Evolutionary conservation across 2,329 filamentous ascomycete genomes (phyloP), one percentile per base, ranked within the genome.

Genomic region (Cladobotryum protrusum): DNA sequence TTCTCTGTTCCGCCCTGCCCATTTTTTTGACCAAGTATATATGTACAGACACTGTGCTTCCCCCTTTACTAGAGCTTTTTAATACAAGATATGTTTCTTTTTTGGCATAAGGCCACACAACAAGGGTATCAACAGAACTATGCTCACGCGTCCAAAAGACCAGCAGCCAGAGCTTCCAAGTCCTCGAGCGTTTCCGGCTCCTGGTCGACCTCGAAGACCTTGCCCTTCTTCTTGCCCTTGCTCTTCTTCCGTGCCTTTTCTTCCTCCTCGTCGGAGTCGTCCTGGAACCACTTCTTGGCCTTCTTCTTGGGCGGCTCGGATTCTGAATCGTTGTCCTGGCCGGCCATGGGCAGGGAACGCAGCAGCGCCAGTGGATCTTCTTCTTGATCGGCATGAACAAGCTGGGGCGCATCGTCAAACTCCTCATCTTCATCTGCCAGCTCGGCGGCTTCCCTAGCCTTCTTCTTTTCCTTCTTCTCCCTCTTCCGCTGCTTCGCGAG

Each of bases 141-240:
- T 41, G 36, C 49, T 54, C 55, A 73, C 46, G 66, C 68, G 53
- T 80, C 79, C 63, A 95, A 67, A 66, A 93, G 68, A 3, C 85
- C 86, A 41, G 85, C 79, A 48, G 89, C 89, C 68, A 92, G 68
- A 37, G 83, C 82, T 70, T 92, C 87, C 59, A 90, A 74, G 67
- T 91, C 87, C 66, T 89, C 85, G 59, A 92, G 70, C 39, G 86
- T 91, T 68, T 90, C 85, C 12, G 86, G 87, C 70, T 89, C 83
- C 47, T 83, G 77, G 13, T 75, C 75, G 59, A 81, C 75, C 69
- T 80, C 78, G 61, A 85, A 76, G 43, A 82, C 76, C 68, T 76
- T 77, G 63, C 75, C 71, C 49, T 72, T 71, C 62, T 69, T 72
- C 61, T 69, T 72, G 50, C 66, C 64, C 60, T 69, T 54, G 29